A percentile compares a stretch with the other conserved stretches of the same genome.
Conservation (phyloP, 2,329 filamentous ascomycete species). For the Claviceps citrina region DNA sequence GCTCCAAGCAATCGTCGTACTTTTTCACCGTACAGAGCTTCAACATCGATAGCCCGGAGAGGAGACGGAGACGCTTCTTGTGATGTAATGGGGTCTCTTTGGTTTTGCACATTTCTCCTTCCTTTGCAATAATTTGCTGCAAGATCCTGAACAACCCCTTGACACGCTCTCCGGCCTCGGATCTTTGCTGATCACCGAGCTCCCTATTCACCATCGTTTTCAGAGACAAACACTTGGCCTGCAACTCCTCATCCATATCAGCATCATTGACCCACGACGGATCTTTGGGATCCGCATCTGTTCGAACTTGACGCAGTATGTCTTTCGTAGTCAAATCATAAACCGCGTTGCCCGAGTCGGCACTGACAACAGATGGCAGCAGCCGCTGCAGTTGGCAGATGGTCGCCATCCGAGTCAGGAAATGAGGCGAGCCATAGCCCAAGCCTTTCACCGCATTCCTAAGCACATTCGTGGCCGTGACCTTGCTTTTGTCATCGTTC, state of each 20-base stretch:
- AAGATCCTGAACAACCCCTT: constrained; percentile 64
- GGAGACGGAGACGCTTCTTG: constrained; percentile 63
- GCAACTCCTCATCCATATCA: constrained; percentile 62
- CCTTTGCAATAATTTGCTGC: constrained; percentile 55
- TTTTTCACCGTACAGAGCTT: constrained; percentile 69
- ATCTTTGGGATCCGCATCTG: constrained; percentile 39
- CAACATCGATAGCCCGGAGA: constrained; percentile 64
- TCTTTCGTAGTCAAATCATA: constrained; percentile 62
- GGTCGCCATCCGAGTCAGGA: constrained; percentile 58
- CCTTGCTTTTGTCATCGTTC: constrained; percentile 55
- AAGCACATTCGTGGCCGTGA: constrained; percentile 72
- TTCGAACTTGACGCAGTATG: constrained; percentile 55
- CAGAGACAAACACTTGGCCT: constrained; percentile 69
- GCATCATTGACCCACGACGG: constrained; percentile 53
- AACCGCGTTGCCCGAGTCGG: constrained; percentile 61
- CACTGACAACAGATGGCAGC: constrained; percentile 54
- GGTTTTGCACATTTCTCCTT: constrained; percentile 67
- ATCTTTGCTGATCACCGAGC: constrained; percentile 39
- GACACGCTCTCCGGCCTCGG: constrained; percentile 42
- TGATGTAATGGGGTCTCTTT: constrained; percentile 63
- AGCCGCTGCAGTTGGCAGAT: constrained; percentile 64
- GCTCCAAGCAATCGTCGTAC: constrained; percentile 60
- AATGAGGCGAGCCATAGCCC: constrained; percentile 56
- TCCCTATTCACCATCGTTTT: constrained; percentile 78
- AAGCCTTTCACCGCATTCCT: constrained; percentile 61